Percentiles rank a stretch among this genome's conserved stretches.
Evolutionary conservation across 2,329 filamentous ascomycete genomes (phyloP).

Genomic region (Xylaria sp.): DNA sequence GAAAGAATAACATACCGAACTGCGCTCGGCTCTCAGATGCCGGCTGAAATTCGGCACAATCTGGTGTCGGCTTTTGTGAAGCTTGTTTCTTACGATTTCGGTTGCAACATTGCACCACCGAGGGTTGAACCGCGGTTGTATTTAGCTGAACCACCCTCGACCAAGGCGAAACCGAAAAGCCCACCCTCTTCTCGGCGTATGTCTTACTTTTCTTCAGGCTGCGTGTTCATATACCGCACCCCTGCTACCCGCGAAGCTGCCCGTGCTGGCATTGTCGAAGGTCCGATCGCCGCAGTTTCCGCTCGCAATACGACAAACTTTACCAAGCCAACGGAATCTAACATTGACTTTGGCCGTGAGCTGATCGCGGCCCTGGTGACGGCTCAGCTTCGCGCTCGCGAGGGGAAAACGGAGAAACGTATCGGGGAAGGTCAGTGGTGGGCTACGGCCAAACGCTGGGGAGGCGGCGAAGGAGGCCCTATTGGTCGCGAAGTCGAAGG

Average conservation of each 20-base stretch:
- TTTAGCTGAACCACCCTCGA: conserved; percentile 53
- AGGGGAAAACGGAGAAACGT: conserved; percentile 65
- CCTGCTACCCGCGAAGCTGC: conserved; percentile 70
- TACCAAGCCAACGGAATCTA: conserved; percentile 62
- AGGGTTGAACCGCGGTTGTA: conserved; percentile 70
- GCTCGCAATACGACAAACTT: conserved; percentile 67
- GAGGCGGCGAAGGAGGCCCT: conserved; percentile 70
- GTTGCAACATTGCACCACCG: conserved; percentile 68
- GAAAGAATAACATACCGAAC: conserved; percentile 57
- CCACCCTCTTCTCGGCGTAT: conserved; percentile 49
- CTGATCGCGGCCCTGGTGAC: conserved; percentile 69
- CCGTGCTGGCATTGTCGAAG: conserved; percentile 68
- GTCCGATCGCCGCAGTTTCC: conserved; percentile 70
- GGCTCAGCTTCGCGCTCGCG: conserved; percentile 71
- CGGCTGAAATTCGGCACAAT: conserved; percentile 66
- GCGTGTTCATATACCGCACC: conserved; percentile 69
- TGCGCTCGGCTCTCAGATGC: conserved; percentile 65
- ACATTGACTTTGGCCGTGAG: conserved; percentile 71
- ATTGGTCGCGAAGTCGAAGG: conserved; percentile 70
- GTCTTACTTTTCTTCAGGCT: conserved; percentile 69
- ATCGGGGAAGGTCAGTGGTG: conserved; percentile 72
- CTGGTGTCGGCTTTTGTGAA: conserved; percentile 71
- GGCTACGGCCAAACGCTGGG: conserved; percentile 70
- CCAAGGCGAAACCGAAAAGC: conserved; percentile 1
- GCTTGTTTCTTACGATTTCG: conserved; percentile 73